These are phyloP conservation scores for Komagataella ulmi DNA, from an alignment of 805 yeast species.

Conservation along the genomic window DNA sequence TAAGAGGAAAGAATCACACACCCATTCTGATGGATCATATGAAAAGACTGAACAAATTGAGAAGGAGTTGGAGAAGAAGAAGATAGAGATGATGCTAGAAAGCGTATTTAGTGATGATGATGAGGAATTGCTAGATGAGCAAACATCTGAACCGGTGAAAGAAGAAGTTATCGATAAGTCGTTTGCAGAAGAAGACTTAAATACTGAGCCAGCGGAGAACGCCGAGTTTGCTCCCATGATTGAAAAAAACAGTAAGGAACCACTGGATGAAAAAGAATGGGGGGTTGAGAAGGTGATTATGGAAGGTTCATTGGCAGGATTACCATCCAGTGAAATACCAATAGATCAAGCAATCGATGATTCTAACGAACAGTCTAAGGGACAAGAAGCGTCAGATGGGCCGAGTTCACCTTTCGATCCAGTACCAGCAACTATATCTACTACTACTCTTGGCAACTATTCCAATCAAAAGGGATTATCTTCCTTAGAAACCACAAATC, in stretches of 20 bases:
- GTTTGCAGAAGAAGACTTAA: constrained; percentile 11
- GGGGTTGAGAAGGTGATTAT: not conserved
- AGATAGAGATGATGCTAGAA: not conserved
- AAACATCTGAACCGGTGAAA: not conserved
- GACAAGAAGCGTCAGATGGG: not conserved
- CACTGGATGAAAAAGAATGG: not conserved
- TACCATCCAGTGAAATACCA: not conserved
- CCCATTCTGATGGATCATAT: not conserved
- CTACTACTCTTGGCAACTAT: not conserved
- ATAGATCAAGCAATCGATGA: not conserved
- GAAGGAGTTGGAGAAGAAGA: not conserved
- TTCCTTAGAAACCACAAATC: not conserved
- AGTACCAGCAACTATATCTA: not conserved
- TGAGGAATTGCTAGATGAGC: not conserved
- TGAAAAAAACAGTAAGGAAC: constrained; percentile 1
- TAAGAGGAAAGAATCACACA: not conserved
- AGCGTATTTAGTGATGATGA: not conserved
- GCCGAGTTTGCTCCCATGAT: constrained; percentile 9
- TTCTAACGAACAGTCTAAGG: not conserved
- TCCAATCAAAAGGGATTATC: too few relatives aligned
- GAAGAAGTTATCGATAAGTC: not conserved
- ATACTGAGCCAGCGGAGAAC: constrained; percentile 14
- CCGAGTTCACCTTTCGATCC: too few relatives aligned
- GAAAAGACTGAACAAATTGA: not conserved
- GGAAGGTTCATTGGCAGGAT: not conserved